Evolutionary conservation across 768 basidiomycete species (phyloP).

Genomic region (Phylloporus rhodoxanthus): DNA sequence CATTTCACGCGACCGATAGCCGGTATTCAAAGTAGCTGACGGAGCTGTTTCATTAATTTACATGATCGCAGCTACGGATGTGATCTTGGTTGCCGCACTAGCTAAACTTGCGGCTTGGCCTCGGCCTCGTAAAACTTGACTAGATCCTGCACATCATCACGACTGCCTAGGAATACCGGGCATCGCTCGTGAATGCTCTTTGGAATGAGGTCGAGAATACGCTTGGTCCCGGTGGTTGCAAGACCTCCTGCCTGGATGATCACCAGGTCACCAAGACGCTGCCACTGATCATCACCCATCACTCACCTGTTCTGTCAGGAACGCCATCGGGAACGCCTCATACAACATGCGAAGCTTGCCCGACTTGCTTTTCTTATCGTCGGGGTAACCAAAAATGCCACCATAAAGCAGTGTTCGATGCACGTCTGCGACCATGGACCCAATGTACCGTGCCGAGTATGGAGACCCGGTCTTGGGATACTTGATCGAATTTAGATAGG

Average conservation of each 20-base stretch:
- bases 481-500: slow-evolving; percentile 89
- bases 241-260: slow-evolving; percentile 90
- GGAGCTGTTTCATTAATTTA: neutral
- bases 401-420: slow-evolving; percentile 95
- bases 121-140: slow-evolving; percentile 71
- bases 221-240: slow-evolving; percentile 90
- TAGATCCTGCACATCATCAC: slow-evolving; percentile 88
- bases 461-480: slow-evolving; percentile 72
- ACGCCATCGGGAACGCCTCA: slow-evolving; percentile 98
- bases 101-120: slow-evolving; percentile 11
- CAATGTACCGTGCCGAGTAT: slow-evolving; percentile 90
- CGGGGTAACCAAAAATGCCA: slow-evolving; percentile 97
- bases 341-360: slow-evolving; percentile 94
- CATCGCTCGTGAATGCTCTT: slow-evolving; percentile 87
- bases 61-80: neutral
- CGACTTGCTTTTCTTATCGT: slow-evolving; percentile 94
- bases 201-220: slow-evolving; percentile 88
- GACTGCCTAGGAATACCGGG: slow-evolving; percentile 88
- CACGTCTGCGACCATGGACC: slow-evolving; percentile 99
- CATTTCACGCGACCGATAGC: neutral
- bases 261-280: neutral
- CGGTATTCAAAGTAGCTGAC: neutral
- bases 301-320: slow-evolving; percentile 82
- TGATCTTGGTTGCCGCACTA: neutral
- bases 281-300: neutral